Conservation (phyloP, 495 filamentous ascomycete species). For the Lichenothelia convexa region DNA sequence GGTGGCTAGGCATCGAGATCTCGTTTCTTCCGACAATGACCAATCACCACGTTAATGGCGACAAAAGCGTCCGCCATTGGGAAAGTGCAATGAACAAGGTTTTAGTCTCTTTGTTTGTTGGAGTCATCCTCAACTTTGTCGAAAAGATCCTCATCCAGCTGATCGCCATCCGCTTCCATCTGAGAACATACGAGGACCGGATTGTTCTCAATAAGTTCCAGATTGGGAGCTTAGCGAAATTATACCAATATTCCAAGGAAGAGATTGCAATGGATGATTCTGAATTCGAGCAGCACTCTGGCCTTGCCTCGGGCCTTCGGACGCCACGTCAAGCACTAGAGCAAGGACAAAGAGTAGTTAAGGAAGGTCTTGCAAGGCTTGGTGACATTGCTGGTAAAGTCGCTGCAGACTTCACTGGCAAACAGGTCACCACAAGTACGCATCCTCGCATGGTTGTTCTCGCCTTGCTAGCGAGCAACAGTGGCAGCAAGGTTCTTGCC, state of each 20-base stretch:
- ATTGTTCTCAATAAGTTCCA: constrained; percentile 89
- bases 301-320: constrained; percentile 35
- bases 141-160: constrained; percentile 93
- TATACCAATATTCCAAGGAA: constrained; percentile 65
- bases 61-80: constrained; percentile 41
- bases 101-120: constrained; percentile 65
- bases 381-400: constrained; percentile 79
- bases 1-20: constrained; percentile 70
- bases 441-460: constrained; percentile 73
- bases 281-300: constrained; percentile 39
- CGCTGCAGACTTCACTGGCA: constrained; percentile 88
- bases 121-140: constrained; percentile 59
- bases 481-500: constrained; percentile 70
- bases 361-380: constrained; percentile 55
- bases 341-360: constrained; percentile 48
- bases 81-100: constrained; percentile 70
- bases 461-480: constrained; percentile 51
- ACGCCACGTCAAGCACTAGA: constrained; percentile 52
- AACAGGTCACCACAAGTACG: constrained; percentile 47
- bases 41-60: constrained; percentile 50
- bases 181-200: constrained; percentile 75
- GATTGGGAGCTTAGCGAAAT: constrained; percentile 58
- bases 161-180: constrained; percentile 85
- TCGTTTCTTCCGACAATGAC: constrained; percentile 54
- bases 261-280: constrained; percentile 56